Evolutionary conservation across 164 flowering plant species (phyloP).

Genomic region (Akebia trifoliata): DNA sequence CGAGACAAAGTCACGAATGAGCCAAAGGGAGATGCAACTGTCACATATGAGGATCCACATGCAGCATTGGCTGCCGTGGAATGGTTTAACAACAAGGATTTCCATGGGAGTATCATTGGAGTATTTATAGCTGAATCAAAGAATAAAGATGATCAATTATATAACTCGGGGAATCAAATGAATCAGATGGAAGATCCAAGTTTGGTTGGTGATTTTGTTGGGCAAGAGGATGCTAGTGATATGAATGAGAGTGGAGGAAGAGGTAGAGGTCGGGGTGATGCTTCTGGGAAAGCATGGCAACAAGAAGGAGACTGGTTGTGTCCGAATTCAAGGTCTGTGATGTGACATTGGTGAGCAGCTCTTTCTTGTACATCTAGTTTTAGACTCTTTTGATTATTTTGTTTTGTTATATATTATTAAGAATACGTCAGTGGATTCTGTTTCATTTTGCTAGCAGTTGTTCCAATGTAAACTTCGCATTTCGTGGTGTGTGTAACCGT

Average conservation of each 20-base stretch:
- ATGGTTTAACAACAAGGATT: constrained; percentile 96
- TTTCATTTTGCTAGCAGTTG: constrained; percentile 58
- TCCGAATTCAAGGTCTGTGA: constrained; percentile 99
- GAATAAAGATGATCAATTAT: constrained; percentile 64
- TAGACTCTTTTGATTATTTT: background rate
- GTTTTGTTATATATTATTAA: background rate
- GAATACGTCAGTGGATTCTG: constrained; percentile 14
- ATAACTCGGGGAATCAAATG: too few relatives aligned
- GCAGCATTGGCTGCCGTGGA: constrained; percentile 98
- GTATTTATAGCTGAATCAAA: constrained; percentile 87
- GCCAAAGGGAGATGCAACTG: constrained; percentile 98
- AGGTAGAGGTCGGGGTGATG: constrained; percentile 78
- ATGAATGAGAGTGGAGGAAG: constrained; percentile 55
- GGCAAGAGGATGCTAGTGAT: constrained; percentile 39
- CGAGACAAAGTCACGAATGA: constrained; percentile 82
- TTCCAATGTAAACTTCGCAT: constrained; percentile 93
- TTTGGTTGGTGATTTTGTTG: constrained; percentile 34
- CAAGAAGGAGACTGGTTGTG: constrained; percentile 98
- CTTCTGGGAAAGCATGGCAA: constrained; percentile 80
- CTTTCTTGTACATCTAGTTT: constrained; percentile 55
- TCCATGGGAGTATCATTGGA: constrained; percentile 81
- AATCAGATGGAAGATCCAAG: constrained; percentile 30
- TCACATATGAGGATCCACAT: constrained; percentile 97
- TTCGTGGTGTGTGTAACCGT: constrained; percentile 96
- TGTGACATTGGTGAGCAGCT: constrained; percentile 99